Conservation (phyloP, 1,284 basidiomycete species). For the Puccinia novopanici region DNA sequence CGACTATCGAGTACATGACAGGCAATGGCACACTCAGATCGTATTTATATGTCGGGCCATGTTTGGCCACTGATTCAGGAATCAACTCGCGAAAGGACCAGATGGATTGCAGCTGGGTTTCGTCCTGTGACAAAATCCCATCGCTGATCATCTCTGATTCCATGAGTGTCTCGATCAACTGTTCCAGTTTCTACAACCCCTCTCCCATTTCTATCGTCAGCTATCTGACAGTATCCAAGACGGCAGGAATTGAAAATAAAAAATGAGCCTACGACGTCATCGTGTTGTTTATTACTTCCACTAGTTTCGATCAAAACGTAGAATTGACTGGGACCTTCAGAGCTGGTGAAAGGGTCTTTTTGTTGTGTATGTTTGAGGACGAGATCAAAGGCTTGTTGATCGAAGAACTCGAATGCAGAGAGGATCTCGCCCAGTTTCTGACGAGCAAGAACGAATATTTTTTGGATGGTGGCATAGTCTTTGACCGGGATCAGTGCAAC, state of each 20-base stretch:
- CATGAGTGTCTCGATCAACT: constrained; percentile 77
- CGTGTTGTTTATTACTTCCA: constrained; percentile 88
- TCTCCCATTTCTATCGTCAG: constrained; percentile 23
- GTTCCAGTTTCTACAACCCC: constrained; percentile 75
- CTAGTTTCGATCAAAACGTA: constrained; percentile 93
- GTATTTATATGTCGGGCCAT: constrained; percentile 96
- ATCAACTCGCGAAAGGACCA: constrained; percentile 95
- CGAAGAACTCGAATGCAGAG: constrained; percentile 96
- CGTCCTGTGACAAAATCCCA: constrained; percentile 89
- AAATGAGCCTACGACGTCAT: constrained; percentile 72
- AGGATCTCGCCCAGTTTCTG: constrained; percentile 88
- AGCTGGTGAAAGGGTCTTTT: constrained; percentile 65
- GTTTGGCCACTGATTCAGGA: constrained; percentile 88
- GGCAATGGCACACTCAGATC: constrained; percentile 88
- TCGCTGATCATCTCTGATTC: constrained; percentile 77
- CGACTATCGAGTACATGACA: constrained; percentile 86
- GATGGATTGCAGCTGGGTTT: constrained; percentile 81
- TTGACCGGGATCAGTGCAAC: constrained; percentile 66
- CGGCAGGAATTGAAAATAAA: not conserved
- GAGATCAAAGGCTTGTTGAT: constrained; percentile 81
- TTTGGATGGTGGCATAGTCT: constrained; percentile 65
- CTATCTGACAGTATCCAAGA: not conserved
- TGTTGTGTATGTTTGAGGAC: constrained; percentile 65
- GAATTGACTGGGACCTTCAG: constrained; percentile 68
- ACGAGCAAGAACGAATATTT: constrained; percentile 65